Evolutionary conservation across 352 stramenopile genomes (phyloP).

Genomic region (Heterotrichella gracilis): DNA sequence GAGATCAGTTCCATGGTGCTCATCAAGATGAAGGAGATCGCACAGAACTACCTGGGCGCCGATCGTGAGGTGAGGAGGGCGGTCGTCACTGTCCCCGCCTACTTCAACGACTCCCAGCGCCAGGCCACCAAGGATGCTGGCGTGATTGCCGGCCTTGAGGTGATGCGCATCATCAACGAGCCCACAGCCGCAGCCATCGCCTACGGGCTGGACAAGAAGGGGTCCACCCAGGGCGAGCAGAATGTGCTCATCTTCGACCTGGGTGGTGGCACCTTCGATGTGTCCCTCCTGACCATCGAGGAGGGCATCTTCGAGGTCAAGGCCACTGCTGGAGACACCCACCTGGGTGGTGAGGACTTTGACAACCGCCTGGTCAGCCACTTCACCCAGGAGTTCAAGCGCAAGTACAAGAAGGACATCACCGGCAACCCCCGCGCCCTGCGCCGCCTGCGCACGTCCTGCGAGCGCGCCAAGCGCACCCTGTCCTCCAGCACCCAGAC

Average conservation of each 20-base stretch:
- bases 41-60: conserved; percentile 35
- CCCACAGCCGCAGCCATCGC: conserved; percentile 79
- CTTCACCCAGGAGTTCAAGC: conserved; percentile 68
- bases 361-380: conserved; percentile 65
- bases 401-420: conserved; percentile 56
- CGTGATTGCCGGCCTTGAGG: conserved; percentile 50
- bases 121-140: conserved; percentile 62
- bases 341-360: conserved; percentile 24
- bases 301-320: conserved; percentile 89
- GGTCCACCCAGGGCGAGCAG: conserved; percentile 32
- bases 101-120: conserved; percentile 70
- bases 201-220: conserved; percentile 83
- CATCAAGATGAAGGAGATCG: conserved; percentile 41
- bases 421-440: conserved; percentile 56
- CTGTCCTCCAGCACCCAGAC: conserved; percentile 69
- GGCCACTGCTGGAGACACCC: conserved; percentile 65
- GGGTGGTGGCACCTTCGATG: conserved; percentile 87
- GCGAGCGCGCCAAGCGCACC: conserved; percentile 75
- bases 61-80: conserved; percentile 41
- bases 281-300: conserved; percentile 79
- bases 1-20: conserved; percentile 49
- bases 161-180: conserved; percentile 80
- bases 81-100: conserved; percentile 78
- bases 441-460: conserved; percentile 61
- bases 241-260: conserved; percentile 86